A percentile compares a stretch with the other conserved stretches of the same genome.
Conservation (phyloP, 2,329 filamentous ascomycete species). For the Fonsecaea nubica region DNA sequence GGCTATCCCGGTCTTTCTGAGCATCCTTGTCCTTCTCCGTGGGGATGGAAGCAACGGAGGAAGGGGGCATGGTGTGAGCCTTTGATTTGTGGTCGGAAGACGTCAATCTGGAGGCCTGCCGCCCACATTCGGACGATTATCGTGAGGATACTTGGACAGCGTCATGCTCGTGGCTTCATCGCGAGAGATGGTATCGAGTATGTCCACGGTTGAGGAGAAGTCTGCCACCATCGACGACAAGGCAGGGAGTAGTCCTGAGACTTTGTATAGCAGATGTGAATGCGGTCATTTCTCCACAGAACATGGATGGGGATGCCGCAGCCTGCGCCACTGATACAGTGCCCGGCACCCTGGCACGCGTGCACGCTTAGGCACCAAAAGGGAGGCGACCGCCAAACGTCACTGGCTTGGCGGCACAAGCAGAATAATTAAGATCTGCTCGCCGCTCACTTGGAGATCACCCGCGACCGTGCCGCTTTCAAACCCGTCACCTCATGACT, state of each 20-base stretch:
- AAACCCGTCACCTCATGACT: background rate
- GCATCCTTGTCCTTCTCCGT: constrained; percentile 39
- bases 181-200: background rate
- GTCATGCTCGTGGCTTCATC: constrained; percentile 28
- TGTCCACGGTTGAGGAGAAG: constrained; percentile 9
- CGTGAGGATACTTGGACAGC: constrained; percentile 21
- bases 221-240: background rate
- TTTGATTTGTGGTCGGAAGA: background rate
- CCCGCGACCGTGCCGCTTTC: too few species aligned
- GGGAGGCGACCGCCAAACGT: background rate
- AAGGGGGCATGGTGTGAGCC: constrained; percentile 4
- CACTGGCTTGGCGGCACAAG: background rate
- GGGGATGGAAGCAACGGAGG: constrained; percentile 13
- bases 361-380: background rate
- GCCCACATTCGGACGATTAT: constrained; percentile 23
- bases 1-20: constrained; percentile 43
- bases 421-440: too few species aligned
- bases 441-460: too few species aligned
- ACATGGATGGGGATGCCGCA: background rate
- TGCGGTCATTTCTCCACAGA: constrained; percentile 5
- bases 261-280: background rate
- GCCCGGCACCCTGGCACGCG: too few species aligned
- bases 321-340: background rate
- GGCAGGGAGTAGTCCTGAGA: background rate
- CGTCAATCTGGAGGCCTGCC: constrained; percentile 29